These are phyloP conservation scores for Actinomucor elegans DNA, from an alignment of 371 early-diverging fungal species.

Conservation along the genomic window DNA sequence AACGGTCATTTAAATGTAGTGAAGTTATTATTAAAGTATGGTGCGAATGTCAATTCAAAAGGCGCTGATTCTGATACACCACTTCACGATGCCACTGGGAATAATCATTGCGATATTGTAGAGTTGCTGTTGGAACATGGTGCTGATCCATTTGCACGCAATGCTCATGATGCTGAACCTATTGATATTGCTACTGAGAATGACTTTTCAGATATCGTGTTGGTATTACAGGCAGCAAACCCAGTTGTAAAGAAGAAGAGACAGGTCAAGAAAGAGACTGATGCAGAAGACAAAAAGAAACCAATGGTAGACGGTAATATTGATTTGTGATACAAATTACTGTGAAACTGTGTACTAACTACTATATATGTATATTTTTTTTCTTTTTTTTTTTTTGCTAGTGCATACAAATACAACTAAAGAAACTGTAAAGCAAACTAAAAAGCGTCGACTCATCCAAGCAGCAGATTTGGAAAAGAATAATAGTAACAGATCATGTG, in stretches of 20 bases:
- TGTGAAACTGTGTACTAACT: too few relatives aligned
- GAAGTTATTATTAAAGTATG: slow-evolving; percentile 61
- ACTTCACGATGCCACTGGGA: slow-evolving; percentile 80
- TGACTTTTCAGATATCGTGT: slow-evolving; percentile 44
- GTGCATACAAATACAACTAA: not conserved
- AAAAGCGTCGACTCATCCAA: slow-evolving; percentile 34
- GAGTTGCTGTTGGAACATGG: slow-evolving; percentile 60
- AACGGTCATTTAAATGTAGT: slow-evolving; percentile 64
- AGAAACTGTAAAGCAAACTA: slow-evolving; percentile 3
- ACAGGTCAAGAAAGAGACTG: not conserved
- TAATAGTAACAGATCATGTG: not conserved
- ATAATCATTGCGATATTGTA: slow-evolving; percentile 67
- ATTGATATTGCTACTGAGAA: slow-evolving; percentile 55
- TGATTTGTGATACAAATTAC: too few relatives aligned
- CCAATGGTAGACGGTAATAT: slow-evolving; percentile 2
- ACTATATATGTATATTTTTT: not conserved
- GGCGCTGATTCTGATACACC: slow-evolving; percentile 76
- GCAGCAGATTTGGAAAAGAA: slow-evolving; percentile 30
- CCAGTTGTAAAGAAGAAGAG: slow-evolving; percentile 16
- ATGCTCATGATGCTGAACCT: slow-evolving; percentile 54
- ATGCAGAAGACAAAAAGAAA: not conserved
- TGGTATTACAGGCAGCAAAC: slow-evolving; percentile 19
- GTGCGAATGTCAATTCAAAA: slow-evolving; percentile 68
- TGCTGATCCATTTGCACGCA: slow-evolving; percentile 53
- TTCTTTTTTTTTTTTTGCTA: not conserved